phyloP scores from a whole-genome alignment of 1,284 basidiomycete species.

The Sporisorium exsertum region DNA sequence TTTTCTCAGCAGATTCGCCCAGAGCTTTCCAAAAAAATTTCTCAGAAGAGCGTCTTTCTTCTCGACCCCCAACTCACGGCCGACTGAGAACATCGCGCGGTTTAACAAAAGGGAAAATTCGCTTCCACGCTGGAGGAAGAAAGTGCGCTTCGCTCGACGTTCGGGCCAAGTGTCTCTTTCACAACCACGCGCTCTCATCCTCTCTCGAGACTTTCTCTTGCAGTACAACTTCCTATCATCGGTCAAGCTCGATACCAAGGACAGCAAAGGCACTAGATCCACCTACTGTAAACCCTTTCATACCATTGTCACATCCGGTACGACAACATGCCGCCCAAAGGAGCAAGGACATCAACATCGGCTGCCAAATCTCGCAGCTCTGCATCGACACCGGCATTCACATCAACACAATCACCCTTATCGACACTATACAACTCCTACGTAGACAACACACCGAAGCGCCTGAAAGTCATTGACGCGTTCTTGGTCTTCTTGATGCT shows the following conservation, averaged over 20 bases:
- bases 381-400: conserved; percentile 18
- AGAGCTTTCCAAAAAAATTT: conserved; percentile 28
- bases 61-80: conserved; percentile 15
- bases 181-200: conserved; percentile 1
- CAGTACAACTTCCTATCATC: neutral
- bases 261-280: neutral
- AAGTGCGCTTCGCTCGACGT: conserved; percentile 26
- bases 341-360: conserved; percentile 18
- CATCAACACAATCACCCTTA: conserved; percentile 27
- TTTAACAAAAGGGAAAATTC: neutral
- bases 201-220: neutral
- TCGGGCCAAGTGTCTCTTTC: conserved; percentile 19
- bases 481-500: conserved; percentile 93
- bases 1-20: neutral
- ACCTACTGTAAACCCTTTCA: too few relatives aligned
- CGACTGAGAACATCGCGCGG: conserved; percentile 11
- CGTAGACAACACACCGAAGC: conserved; percentile 79
- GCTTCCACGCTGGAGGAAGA: conserved; percentile 33
- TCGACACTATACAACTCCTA: conserved; percentile 80
- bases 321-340: conserved; percentile 41
- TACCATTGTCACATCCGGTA: neutral
- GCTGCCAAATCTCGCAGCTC: conserved; percentile 26
- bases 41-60: conserved; percentile 4
- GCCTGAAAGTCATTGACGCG: conserved; percentile 91
- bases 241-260: neutral